A percentile compares a stretch with the other conserved stretches of the same genome.
Conservation (phyloP, 2,329 filamentous ascomycete genomes). For the Malbranchea zuffiana region DNA sequence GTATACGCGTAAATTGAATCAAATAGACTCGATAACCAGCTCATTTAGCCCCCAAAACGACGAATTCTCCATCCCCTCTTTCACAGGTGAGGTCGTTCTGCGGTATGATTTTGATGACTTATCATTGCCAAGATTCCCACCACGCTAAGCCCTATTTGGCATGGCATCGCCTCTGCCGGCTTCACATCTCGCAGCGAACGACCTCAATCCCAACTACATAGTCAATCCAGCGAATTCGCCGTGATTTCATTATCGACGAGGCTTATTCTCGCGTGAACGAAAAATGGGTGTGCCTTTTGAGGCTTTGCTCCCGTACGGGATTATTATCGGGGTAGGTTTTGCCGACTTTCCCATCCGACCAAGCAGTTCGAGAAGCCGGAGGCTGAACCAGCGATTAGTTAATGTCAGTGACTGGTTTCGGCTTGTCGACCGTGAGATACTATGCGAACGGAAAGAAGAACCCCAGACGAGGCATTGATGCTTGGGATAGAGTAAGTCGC, state of each 20-base stretch:
- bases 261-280: constrained; percentile 6
- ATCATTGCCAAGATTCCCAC: constrained; percentile 14
- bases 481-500: constrained; percentile 52
- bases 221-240: constrained; percentile 1
- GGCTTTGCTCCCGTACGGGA: constrained; percentile 52
- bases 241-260: neutral
- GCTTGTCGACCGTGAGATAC: constrained; percentile 47
- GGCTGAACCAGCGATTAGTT: constrained; percentile 38
- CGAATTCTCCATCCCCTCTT: constrained; percentile 14
- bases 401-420: constrained; percentile 50
- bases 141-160: constrained; percentile 12
- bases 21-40: constrained; percentile 15
- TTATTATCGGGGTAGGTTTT: constrained; percentile 52
- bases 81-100: constrained; percentile 14
- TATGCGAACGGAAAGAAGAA: constrained; percentile 55
- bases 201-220: neutral
- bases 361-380: too few relatives aligned
- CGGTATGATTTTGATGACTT: constrained; percentile 16
- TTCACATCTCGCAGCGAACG: neutral
- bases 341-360: constrained; percentile 11
- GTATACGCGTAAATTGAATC: constrained; percentile 20
- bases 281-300: constrained; percentile 58
- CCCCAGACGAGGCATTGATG: constrained; percentile 48
- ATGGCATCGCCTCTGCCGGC: neutral
- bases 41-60: constrained; percentile 23